Conservation (phyloP, 805 yeast genomes). For the Yarrowia alimentaria region DNA sequence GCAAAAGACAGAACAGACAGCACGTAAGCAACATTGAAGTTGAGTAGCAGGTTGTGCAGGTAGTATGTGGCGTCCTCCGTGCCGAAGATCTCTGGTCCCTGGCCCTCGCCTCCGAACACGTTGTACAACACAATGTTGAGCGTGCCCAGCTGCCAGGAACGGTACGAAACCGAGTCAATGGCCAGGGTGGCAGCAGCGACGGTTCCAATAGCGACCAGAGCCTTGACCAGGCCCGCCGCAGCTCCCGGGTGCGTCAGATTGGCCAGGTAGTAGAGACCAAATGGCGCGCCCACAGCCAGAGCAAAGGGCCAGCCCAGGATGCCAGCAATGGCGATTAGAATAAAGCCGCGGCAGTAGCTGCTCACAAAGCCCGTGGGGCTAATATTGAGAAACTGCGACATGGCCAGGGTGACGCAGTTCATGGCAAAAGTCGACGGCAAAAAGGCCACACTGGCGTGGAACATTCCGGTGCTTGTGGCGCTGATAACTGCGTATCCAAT, state of each 20-base stretch:
- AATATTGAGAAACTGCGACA: conserved; percentile 32
- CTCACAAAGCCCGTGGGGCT: conserved; percentile 6
- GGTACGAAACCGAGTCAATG: conserved; percentile 57
- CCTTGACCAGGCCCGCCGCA: conserved; percentile 26
- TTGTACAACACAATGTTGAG: conserved; percentile 80
- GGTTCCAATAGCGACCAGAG: conserved; percentile 32
- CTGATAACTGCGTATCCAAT: conserved; percentile 63
- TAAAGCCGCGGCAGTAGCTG: conserved; percentile 31
- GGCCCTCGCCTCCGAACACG: conserved; percentile 63
- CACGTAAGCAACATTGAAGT: conserved; percentile 57
- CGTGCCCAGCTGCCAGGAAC: conserved; percentile 64
- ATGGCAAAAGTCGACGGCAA: conserved; percentile 80
- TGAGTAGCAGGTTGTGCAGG: conserved; percentile 61
- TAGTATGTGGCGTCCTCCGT: conserved; percentile 77
- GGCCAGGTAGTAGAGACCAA: conserved; percentile 43
- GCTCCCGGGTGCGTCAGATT: conserved; percentile 30
- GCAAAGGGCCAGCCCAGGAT: conserved; percentile 91
- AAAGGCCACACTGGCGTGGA: conserved; percentile 82
- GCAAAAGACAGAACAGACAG: conserved; percentile 31
- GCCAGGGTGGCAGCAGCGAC: conserved; percentile 37
- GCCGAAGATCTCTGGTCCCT: conserved; percentile 92
- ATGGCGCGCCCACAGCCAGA: conserved; percentile 61
- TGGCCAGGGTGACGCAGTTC: conserved; percentile 43
- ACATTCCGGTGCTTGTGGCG: conserved; percentile 72
- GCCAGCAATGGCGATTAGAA: conserved; percentile 63